These are phyloP conservation scores for Russula griseocarnosa DNA, from an alignment of 768 basidiomycete species.

Conservation along the genomic window DNA sequence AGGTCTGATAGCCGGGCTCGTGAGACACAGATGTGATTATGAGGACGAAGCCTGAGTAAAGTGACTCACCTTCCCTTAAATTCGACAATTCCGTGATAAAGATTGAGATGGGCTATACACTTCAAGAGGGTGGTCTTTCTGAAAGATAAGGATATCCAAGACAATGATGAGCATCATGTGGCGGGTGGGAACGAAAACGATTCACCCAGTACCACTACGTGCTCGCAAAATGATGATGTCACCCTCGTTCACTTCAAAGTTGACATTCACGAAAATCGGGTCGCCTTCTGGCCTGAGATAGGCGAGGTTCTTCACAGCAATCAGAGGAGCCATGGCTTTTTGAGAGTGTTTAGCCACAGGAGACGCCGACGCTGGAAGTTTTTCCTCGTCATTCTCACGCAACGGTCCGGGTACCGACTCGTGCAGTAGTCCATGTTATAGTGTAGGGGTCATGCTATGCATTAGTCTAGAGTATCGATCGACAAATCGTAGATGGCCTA, in stretches of 20 bases:
- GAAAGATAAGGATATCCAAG: background rate
- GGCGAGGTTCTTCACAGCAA: constrained; percentile 52
- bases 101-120: constrained; percentile 73
- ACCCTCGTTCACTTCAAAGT: constrained; percentile 60
- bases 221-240: constrained; percentile 79
- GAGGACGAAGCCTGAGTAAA: background rate
- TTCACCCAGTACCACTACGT: constrained; percentile 70
- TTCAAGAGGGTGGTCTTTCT: constrained; percentile 77
- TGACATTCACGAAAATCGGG: constrained; percentile 56
- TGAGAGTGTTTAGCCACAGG: background rate
- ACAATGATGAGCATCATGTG: background rate
- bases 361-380: background rate
- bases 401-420: constrained; percentile 10
- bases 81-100: constrained; percentile 61
- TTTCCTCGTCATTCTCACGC: constrained; percentile 9
- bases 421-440: background rate
- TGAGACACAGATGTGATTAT: background rate
- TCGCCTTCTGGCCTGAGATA: constrained; percentile 47
- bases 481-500: constrained; percentile 19
- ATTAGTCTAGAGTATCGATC: constrained; percentile 29
- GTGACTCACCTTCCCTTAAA: constrained; percentile 61
- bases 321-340: constrained; percentile 33
- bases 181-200: background rate
- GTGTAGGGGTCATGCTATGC: constrained; percentile 15
- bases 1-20: constrained; percentile 37